These are phyloP conservation scores for Blastobotrys apis DNA, from an alignment of 1,139 yeast species.

Conservation along the genomic window DNA sequence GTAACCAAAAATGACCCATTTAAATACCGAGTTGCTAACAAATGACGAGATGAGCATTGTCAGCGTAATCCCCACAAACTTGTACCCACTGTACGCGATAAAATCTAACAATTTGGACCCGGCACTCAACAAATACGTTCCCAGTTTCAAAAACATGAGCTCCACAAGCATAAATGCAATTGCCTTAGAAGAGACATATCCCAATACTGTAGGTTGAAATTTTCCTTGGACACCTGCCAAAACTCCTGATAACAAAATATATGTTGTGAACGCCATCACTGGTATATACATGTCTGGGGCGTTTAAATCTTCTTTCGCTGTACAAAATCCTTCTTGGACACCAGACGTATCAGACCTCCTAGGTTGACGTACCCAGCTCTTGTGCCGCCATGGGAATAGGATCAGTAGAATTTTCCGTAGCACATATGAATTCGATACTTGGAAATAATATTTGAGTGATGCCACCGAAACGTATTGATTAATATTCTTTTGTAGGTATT, in stretches of 20 bases:
- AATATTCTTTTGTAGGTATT: conserved; percentile 64
- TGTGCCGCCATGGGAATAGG: conserved; percentile 81
- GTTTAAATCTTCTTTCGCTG: conserved; percentile 78
- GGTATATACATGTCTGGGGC: conserved; percentile 98
- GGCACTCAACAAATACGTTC: conserved; percentile 58
- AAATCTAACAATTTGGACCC: conserved; percentile 70
- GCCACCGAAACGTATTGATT: conserved; percentile 35
- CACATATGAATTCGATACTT: conserved; percentile 87
- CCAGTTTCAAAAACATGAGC: conserved; percentile 54
- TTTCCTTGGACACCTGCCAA: conserved; percentile 84
- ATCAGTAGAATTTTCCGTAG: conserved; percentile 66
- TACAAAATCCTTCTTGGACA: conserved; percentile 51
- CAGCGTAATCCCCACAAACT: conserved; percentile 64
- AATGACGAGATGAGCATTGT: conserved; percentile 38
- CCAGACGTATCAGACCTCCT: conserved; percentile 36
- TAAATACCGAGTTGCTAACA: conserved; percentile 43
- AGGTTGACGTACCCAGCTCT: conserved; percentile 48
- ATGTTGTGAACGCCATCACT: conserved; percentile 67
- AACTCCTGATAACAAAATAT: conserved; percentile 78
- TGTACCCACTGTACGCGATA: conserved; percentile 88
- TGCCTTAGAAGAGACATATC: conserved; percentile 86
- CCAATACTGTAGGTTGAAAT: conserved; percentile 90
- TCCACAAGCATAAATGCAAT: conserved; percentile 79
- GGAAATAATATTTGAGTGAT: conserved; percentile 78
- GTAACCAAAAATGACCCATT: conserved; percentile 40